Conservation (phyloP, 805 yeast genomes). For the Metschnikowia bowlesiae region DNA sequence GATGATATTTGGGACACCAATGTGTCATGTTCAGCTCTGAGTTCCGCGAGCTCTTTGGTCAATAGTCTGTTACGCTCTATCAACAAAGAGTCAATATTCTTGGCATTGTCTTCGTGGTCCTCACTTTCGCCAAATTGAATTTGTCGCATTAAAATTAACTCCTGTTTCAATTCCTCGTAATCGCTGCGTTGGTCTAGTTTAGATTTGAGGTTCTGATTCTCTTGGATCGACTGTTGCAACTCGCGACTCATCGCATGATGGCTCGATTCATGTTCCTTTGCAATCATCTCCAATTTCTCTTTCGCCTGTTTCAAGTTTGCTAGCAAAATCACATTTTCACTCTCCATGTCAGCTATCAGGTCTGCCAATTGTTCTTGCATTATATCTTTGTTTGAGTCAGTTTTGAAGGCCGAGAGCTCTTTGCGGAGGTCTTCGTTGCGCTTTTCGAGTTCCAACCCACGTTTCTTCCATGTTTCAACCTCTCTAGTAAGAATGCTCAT, state of each 20-base stretch:
- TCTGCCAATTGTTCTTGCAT: slow-evolving; percentile 40
- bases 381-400: slow-evolving; percentile 39
- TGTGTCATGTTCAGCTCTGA: slow-evolving; percentile 55
- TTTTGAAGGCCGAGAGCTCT: slow-evolving; percentile 54
- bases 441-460: slow-evolving; percentile 67
- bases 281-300: slow-evolving; percentile 19
- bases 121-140: slow-evolving; percentile 63
- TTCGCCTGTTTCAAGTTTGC: slow-evolving; percentile 55
- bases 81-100: slow-evolving; percentile 52
- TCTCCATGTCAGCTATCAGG: slow-evolving; percentile 53
- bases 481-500: slow-evolving; percentile 70
- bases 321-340: slow-evolving; percentile 61
- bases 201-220: slow-evolving; percentile 46
- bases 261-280: slow-evolving; percentile 27
- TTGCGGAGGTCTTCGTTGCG: slow-evolving; percentile 72
- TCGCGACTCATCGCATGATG: slow-evolving; percentile 44
- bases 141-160: slow-evolving; percentile 64
- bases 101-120: slow-evolving; percentile 28
- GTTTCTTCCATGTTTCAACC: slow-evolving; percentile 62
- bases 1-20: slow-evolving; percentile 35
- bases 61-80: slow-evolving; percentile 68
- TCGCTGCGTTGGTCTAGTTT: slow-evolving; percentile 54
- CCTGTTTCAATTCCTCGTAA: slow-evolving; percentile 77
- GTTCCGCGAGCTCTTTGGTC: slow-evolving; percentile 62
- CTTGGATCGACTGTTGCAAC: slow-evolving; percentile 43